phyloP scores from a whole-genome alignment of 495 filamentous ascomycete species.

The Penicillium riverlandense region DNA sequence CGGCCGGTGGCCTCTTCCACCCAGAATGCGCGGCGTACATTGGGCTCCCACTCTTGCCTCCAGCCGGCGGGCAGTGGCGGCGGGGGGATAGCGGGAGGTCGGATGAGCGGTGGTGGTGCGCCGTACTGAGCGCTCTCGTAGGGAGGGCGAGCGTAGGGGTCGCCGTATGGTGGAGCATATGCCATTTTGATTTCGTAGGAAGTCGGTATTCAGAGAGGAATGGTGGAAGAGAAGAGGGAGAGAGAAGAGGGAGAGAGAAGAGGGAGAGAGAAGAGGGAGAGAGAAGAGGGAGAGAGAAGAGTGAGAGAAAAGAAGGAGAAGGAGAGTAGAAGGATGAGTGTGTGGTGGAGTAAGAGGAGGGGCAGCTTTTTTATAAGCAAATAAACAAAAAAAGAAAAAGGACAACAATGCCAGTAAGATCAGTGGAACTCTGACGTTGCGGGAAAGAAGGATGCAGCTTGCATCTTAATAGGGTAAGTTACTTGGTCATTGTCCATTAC shows the following conservation, averaged over 20 bases:
- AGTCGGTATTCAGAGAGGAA: not conserved
- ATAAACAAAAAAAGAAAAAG: not conserved
- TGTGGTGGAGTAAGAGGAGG: not conserved
- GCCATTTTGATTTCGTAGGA: constrained; percentile 15
- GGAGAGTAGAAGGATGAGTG: not conserved
- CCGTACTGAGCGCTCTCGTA: constrained; percentile 11
- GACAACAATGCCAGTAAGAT: no score
- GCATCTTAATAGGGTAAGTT: no score
- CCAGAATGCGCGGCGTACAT: constrained; percentile 52
- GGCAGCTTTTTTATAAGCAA: not conserved
- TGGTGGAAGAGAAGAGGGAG: not conserved
- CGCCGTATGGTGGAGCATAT: constrained; percentile 19
- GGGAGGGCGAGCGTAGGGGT: constrained; percentile 6
- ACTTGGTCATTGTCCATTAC: no score
- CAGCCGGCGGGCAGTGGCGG: constrained; percentile 53
- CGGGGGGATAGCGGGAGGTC: constrained; percentile 28
- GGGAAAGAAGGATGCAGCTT: no score
- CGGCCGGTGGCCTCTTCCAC: constrained; percentile 51
- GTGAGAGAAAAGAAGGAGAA: constrained; percentile 1
- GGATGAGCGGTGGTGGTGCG: constrained; percentile 15
- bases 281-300: constrained; percentile 1
- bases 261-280: not conserved
- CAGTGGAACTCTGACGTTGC: no score
- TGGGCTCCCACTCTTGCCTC: constrained; percentile 52
- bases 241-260: not conserved